Evolutionary conservation across 108 stramenopile genomes (phyloP), one percentile per base, ranked within the genome.

Genomic region (Parmales sp.): DNA sequence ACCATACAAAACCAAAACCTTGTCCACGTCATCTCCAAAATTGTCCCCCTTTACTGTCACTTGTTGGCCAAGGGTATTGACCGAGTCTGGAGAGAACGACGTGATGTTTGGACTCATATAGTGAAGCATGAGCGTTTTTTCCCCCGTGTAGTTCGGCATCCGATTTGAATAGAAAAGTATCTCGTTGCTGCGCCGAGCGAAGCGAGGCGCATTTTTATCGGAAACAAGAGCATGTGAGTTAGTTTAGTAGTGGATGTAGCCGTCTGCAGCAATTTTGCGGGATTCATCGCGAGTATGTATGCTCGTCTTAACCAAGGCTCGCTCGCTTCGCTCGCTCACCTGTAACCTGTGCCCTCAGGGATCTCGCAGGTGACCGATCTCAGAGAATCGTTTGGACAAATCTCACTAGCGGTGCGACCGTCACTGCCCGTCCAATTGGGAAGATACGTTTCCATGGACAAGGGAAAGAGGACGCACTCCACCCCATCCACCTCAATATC

Each of bases 41-140:
- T 60, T 60, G 54, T 60, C 54, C 11, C 54, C 54, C n/a, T 3
- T 60, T 13, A 60, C 54, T 11, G 18, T 16, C 29, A 60, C 54
- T 16, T 60, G 31, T 11, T 34, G 31, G 7, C 54, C 54, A 4
- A 34, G 5, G 54, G 54, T 60, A 34, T 60, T 4, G 31, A 11
- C 13, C 16, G 18, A 28, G 29, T 11, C 36, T 13, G 54, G 54
- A 28, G 54, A 28, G 20, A 60, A 60, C 8, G 3, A 28, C 16
- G 29, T 34, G 26, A 60, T 34, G 16, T 60, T 34, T 7, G 54
- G 54, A 20, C 31, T 28, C 2, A 60, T 13, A 16, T 60, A 60
- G 29, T 34, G 26, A 34, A 60, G 54, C 31, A 34, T 34, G 54
- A 60, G 13, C n/a, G 54, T 60, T 34, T 34, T 34, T 28, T 60